phyloP scores from a whole-genome alignment of 1,139 yeast species.

The Zygoascus meyerae region DNA sequence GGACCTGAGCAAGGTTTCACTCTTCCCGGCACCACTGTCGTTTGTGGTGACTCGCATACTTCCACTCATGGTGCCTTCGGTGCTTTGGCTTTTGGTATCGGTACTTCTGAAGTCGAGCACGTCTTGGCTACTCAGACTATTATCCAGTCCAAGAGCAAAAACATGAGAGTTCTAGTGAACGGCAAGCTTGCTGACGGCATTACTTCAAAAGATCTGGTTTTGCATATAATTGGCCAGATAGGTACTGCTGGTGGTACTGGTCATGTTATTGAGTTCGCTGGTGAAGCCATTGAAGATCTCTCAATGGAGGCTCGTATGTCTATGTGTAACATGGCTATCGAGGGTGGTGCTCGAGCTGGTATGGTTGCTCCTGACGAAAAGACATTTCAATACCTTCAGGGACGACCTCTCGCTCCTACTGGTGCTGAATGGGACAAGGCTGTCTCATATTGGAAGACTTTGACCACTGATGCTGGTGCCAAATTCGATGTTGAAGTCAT shows the following conservation, averaged over 20 bases:
- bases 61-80: slow-evolving; percentile 99
- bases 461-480: slow-evolving; percentile 85
- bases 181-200: slow-evolving; percentile 84
- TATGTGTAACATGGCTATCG: slow-evolving; percentile 97
- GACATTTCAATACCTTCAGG: slow-evolving; percentile 83
- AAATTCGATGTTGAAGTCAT: slow-evolving; percentile 76
- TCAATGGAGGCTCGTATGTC: slow-evolving; percentile 99
- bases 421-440: slow-evolving; percentile 97
- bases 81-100: slow-evolving; percentile 96
- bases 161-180: slow-evolving; percentile 81
- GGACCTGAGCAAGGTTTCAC: slow-evolving; percentile 99
- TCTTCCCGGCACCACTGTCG: slow-evolving; percentile 96
- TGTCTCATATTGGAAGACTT: slow-evolving; percentile 78
- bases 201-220: slow-evolving; percentile 89
- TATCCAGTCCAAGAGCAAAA: slow-evolving; percentile 89
- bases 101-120: slow-evolving; percentile 98
- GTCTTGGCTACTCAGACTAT: slow-evolving; percentile 96
- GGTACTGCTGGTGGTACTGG: slow-evolving; percentile 99
- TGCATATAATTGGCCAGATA: slow-evolving; percentile 91
- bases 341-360: slow-evolving; percentile 99
- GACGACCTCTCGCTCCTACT: slow-evolving; percentile 89
- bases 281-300: slow-evolving; percentile 81
- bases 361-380: slow-evolving; percentile 93
- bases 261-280: slow-evolving; percentile 91
- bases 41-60: slow-evolving; percentile 98